Percentiles rank a stretch among this genome's conserved stretches.
Conservation (phyloP, 2,329 filamentous ascomycete species). For the Beauveria asiatica region DNA sequence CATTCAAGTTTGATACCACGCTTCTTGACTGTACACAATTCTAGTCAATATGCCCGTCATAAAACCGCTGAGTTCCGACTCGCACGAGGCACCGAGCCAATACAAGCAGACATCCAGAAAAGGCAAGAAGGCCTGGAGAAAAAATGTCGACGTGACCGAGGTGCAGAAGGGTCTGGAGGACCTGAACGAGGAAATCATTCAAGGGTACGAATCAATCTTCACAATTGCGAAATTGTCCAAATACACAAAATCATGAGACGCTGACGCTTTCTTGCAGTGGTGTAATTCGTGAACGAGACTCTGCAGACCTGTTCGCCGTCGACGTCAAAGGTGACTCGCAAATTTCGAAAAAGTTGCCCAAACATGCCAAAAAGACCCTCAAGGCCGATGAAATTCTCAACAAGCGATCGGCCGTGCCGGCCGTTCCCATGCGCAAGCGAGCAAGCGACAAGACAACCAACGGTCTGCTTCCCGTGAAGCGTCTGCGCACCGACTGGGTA, state of each 20-base stretch:
- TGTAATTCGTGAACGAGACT: constrained; percentile 72
- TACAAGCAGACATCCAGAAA: constrained; percentile 87
- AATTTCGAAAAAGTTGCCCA: constrained; percentile 54
- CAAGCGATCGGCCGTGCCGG: constrained; percentile 71
- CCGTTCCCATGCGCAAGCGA: constrained; percentile 72
- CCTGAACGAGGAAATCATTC: constrained; percentile 81
- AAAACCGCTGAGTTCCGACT: constrained; percentile 34
- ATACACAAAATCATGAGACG: constrained; percentile 14
- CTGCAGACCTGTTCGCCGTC: constrained; percentile 76
- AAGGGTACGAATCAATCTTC: constrained; percentile 53
- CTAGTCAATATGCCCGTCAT: constrained; percentile 43
- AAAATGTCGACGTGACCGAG: constrained; percentile 90
- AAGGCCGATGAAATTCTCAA: constrained; percentile 90
- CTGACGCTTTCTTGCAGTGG: constrained; percentile 47
- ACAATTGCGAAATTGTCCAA: too few relatives aligned
- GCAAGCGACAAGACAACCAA: constrained; percentile 60
- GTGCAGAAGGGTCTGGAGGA: constrained; percentile 75
- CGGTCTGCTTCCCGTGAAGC: constrained; percentile 66
- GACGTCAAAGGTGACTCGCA: constrained; percentile 65
- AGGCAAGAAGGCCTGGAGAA: constrained; percentile 97
- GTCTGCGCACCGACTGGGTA: constrained; percentile 68
- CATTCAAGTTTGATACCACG: not conserved
- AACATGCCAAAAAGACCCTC: constrained; percentile 66
- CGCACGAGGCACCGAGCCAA: constrained; percentile 61
- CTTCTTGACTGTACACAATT: not conserved